Base-by-base conservation (phyloP, 164 flowering plant species). In the Cinnamomum chago region DNA sequence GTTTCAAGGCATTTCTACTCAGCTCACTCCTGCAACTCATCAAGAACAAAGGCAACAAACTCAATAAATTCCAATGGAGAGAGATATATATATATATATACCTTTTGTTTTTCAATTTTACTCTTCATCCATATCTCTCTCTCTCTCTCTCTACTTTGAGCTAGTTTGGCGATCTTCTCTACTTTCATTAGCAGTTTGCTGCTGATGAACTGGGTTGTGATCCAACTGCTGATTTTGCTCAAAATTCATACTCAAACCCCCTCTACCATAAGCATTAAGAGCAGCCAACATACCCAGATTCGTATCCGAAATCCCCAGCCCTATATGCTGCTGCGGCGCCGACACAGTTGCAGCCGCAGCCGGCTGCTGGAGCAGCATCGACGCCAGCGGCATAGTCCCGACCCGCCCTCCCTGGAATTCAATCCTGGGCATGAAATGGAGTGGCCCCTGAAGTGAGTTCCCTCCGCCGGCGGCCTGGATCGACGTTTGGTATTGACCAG, bases 261-360 rank as follows among this genome's bases (percentile, higher is more conserved):
- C 82, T 83, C 89, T 79, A 1, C 84, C 82, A 68, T 80, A 87
- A 17, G 91, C 89, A 76, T 90, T 88, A 0, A 90, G 77, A n/a
- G 94, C 94, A 0, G 92, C 92, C 67, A 90, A 73, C 95, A 92
- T 90, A 2, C 97, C 95, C 75, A 92, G 65, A 77, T 92, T 90
- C 0, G 90, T 79, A 14, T 92, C 97, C 0, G 88, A 76, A 50
- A 84, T 78, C 17, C 91, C 89, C 7, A 92, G 68, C 13, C 95
- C 97, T 0, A 89, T 83, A 70, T 88, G 87, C 73, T 85, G 91
- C 9, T 87, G 81, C 0, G 83, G 68, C 5, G 51, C 74, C 9
- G 51, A 33, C 33, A 0, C 35, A 80, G 60, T 55, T n/a, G 70
- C 66, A 73, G 76, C 47, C 20, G 78, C 73, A 30, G 51, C 62